Conservation (phyloP, 2,329 filamentous ascomycete species). For the Gremmenia infestans region DNA sequence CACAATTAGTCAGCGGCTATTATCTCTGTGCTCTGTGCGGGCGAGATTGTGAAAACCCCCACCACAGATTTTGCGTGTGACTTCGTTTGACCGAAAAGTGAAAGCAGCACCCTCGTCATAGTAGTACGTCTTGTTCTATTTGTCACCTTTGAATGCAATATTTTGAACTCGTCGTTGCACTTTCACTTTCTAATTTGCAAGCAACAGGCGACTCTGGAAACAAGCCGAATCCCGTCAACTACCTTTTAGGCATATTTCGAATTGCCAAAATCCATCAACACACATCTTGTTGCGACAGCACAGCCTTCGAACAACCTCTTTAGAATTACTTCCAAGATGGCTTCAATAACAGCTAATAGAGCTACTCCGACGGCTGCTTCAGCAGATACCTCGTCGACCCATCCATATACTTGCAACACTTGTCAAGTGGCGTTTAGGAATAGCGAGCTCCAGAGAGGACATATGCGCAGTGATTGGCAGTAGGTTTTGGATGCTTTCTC, state of each 20-base stretch:
- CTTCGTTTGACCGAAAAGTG: too few relatives aligned
- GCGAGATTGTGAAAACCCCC: too few relatives aligned
- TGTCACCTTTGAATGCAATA: neutral
- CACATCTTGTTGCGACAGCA: neutral
- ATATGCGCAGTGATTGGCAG: slow-evolving; percentile 99
- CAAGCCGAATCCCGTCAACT: neutral
- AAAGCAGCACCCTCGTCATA: too few relatives aligned
- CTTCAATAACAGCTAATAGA: slow-evolving; percentile 41
- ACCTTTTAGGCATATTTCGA: neutral
- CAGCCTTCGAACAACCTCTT: neutral
- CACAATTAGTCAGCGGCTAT: too few relatives aligned
- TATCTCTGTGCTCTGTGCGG: too few relatives aligned
- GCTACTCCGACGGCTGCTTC: slow-evolving; percentile 15
- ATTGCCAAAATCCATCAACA: neutral
- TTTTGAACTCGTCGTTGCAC: neutral
- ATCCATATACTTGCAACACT: slow-evolving; percentile 97
- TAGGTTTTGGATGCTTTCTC: slow-evolving; percentile 44
- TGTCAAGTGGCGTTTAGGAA: slow-evolving; percentile 96
- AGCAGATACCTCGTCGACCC: slow-evolving; percentile 44
- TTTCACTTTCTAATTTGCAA: too few relatives aligned
- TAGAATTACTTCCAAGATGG: slow-evolving; percentile 36
- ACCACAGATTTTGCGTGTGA: too few relatives aligned
- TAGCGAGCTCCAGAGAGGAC: slow-evolving; percentile 84
- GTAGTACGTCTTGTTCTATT: neutral
- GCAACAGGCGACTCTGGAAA: too few relatives aligned